Percentiles rank a stretch among this genome's conserved stretches.
These are phyloP conservation scores for Erigeron philadelphicus DNA, from an alignment of 140 eudicot genomes.

Conservation along the genomic window DNA sequence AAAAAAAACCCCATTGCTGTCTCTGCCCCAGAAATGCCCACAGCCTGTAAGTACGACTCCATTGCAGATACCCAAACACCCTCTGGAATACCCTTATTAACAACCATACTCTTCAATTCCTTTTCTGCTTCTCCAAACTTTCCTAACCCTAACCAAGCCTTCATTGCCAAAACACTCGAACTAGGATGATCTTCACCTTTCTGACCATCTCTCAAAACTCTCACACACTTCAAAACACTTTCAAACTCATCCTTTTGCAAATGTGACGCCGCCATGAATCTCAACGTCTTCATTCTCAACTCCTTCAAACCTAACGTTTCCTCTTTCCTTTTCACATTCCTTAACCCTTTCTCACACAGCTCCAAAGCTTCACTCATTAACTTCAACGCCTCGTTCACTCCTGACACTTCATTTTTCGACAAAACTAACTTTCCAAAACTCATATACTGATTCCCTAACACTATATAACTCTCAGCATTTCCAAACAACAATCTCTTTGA, in stretches of 20 bases:
- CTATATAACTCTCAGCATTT: slow-evolving; percentile 40
- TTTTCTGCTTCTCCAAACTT: slow-evolving; percentile 79
- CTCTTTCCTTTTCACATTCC: slow-evolving; percentile 57
- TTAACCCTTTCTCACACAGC: slow-evolving; percentile 74
- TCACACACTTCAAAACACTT: slow-evolving; percentile 84
- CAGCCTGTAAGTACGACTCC: slow-evolving; percentile 80
- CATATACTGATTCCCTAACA: slow-evolving; percentile 64
- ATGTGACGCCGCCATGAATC: slow-evolving; percentile 85
- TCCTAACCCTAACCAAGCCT: slow-evolving; percentile 93
- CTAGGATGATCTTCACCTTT: slow-evolving; percentile 79
- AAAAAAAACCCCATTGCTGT: slow-evolving; percentile 73
- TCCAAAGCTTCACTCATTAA: slow-evolving; percentile 84
- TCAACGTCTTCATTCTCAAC: slow-evolving; percentile 60
- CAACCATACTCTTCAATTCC: slow-evolving; percentile 81
- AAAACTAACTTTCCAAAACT: slow-evolving; percentile 53
- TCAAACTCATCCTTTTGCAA: slow-evolving; percentile 82
- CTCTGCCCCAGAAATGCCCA: slow-evolving; percentile 76
- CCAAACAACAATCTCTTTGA: slow-evolving; percentile 55
- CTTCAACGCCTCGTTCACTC: slow-evolving; percentile 59
- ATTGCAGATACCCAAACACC: slow-evolving; percentile 90
- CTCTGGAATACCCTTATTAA: slow-evolving; percentile 80
- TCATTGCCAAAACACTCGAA: slow-evolving; percentile 89
- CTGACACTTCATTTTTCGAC: slow-evolving; percentile 36
- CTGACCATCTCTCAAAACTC: slow-evolving; percentile 68
- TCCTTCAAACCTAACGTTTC: slow-evolving; percentile 68